phyloP scores from a whole-genome alignment of 306 rosid species.

The Rosa lucieae region DNA sequence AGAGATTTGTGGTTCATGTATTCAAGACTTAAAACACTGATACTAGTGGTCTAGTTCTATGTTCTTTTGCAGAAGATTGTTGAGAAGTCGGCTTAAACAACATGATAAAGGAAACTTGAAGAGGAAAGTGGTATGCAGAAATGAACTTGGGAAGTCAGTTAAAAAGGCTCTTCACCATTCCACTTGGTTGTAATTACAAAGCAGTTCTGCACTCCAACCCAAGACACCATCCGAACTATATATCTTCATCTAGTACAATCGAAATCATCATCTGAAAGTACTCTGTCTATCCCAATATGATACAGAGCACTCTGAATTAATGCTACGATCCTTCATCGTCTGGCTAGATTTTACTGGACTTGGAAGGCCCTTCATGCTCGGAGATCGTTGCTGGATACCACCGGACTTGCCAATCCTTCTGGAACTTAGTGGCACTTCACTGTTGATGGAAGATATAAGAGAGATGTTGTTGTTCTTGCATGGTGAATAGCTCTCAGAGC shows the following conservation, averaged over 20 bases:
- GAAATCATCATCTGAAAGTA: conserved; percentile 41
- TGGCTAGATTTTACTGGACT: conserved; percentile 70
- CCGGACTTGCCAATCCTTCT: conserved; percentile 30
- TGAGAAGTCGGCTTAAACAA: background rate
- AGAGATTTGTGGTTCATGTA: background rate
- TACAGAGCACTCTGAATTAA: conserved; percentile 69
- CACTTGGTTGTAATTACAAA: conserved; percentile 12
- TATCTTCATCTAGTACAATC: conserved; percentile 3
- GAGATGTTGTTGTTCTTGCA: conserved; percentile 68
- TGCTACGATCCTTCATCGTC: conserved; percentile 53
- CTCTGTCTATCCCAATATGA: conserved; percentile 54
- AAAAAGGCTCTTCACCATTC: background rate
- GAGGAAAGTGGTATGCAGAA: background rate
- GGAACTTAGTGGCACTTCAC: conserved; percentile 37
- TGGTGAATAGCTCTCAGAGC: conserved; percentile 69
- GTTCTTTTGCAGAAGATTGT: background rate
- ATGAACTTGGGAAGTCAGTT: background rate
- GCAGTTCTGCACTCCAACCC: conserved; percentile 22
- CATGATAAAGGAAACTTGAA: no score
- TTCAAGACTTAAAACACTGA: background rate
- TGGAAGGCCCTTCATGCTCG: conserved; percentile 72
- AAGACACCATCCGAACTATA: conserved; percentile 13
- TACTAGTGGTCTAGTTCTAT: background rate
- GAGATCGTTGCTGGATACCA: conserved; percentile 60
- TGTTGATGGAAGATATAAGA: conserved; percentile 45